These are phyloP conservation scores for Fistulifera pelliculosa DNA, from an alignment of 108 stramenopile species.

Conservation along the genomic window DNA sequence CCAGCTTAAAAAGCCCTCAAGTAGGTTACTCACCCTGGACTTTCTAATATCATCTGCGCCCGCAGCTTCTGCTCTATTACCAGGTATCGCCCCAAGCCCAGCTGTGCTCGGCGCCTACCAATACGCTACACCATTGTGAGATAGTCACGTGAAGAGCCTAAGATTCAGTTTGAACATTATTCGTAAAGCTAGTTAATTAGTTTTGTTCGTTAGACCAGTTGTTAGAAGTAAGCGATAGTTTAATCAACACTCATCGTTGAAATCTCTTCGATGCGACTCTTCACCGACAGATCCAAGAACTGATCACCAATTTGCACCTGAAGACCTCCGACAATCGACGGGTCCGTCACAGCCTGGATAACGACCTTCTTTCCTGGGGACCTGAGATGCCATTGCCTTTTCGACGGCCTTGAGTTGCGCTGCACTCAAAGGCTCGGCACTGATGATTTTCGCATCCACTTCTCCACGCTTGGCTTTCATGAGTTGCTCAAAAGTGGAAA, in stretches of 20 bases:
- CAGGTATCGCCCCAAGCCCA: too few species aligned
- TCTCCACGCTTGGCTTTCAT: constrained; percentile 95
- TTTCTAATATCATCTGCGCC: too few species aligned
- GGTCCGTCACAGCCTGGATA: constrained; percentile 76
- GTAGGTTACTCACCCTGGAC: too few species aligned
- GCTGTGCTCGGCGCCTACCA: too few species aligned
- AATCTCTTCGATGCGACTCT: constrained; percentile 84
- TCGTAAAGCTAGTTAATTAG: too few species aligned
- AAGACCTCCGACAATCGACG: constrained; percentile 87
- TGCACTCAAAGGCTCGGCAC: constrained; percentile 63
- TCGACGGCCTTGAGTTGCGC: constrained; percentile 62
- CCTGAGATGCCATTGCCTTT: constrained; percentile 72
- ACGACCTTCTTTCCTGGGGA: constrained; percentile 74
- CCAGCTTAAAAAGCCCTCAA: too few species aligned
- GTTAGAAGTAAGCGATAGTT: not conserved
- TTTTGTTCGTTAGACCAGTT: too few species aligned
- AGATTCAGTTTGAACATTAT: too few species aligned
- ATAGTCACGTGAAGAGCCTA: too few species aligned
- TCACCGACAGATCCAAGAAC: constrained; percentile 93
- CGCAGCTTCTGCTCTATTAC: too few species aligned
- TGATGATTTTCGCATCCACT: constrained; percentile 91
- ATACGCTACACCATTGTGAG: too few species aligned
- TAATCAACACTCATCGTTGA: constrained; percentile 41
- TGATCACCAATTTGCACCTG: constrained; percentile 96
- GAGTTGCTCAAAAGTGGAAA: constrained; percentile 54